Conservation (phyloP, 192 early-diverging fungal genomes). For the Backusella australiensis region DNA sequence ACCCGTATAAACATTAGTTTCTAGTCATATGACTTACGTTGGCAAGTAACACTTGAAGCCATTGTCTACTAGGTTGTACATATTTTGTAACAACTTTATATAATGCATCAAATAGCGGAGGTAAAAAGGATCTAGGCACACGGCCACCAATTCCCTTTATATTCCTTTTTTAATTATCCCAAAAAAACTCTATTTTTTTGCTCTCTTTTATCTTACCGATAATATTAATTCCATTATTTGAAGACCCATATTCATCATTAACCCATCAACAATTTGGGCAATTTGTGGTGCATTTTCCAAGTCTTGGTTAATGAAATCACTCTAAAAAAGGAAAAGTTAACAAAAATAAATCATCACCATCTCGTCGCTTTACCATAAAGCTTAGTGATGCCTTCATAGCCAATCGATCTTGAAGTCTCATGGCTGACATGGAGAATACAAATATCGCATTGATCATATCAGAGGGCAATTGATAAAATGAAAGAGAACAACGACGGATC, state of each 20-base stretch:
- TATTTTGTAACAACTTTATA: conserved; percentile 45
- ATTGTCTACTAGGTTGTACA: conserved; percentile 38
- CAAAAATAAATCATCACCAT: neutral
- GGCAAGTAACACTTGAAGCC: conserved; percentile 42
- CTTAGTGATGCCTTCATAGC: conserved; percentile 49
- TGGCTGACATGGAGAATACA: conserved; percentile 45
- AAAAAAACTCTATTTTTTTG: neutral
- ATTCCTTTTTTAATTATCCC: neutral
- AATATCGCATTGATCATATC: conserved; percentile 47
- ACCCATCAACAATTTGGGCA: conserved; percentile 34
- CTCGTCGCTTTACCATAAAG: conserved; percentile 42
- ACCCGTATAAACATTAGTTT: neutral
- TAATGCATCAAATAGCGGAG: conserved; percentile 49
- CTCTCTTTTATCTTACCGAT: conserved; percentile 26
- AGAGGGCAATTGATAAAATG: conserved; percentile 44
- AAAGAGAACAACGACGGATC: conserved; percentile 47
- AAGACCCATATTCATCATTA: conserved; percentile 41
- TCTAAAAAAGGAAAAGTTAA: conserved; percentile 25
- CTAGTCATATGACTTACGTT: conserved; percentile 33
- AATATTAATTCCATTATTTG: conserved; percentile 44
- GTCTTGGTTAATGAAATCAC: conserved; percentile 47
- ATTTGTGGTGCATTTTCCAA: conserved; percentile 31
- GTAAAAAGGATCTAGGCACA: conserved; percentile 49
- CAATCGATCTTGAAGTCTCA: conserved; percentile 50
- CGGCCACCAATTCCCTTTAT: conserved; percentile 48